Percentiles rank a stretch among this genome's conserved stretches.
These are phyloP conservation scores for Pseudoperonospora humuli DNA, from an alignment of 352 stramenopile species.

Conservation along the genomic window DNA sequence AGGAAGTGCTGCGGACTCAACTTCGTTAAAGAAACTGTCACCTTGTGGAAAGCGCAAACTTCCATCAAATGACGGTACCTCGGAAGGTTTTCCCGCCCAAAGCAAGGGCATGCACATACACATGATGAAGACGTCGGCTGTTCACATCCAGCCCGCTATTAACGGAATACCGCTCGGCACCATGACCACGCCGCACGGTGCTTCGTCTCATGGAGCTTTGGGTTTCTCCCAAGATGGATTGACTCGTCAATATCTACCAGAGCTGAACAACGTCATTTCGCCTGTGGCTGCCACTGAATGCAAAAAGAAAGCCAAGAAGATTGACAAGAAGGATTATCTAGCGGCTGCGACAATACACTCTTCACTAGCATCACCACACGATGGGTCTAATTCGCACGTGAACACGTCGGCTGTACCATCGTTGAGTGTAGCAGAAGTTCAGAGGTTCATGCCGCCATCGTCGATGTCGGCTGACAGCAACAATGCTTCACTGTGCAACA, in stretches of 20 bases:
- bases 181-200: constrained; percentile 28
- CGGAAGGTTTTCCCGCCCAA: constrained; percentile 10
- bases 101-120: constrained; percentile 25
- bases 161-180: constrained; percentile 26
- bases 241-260: constrained; percentile 31
- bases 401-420: constrained; percentile 9
- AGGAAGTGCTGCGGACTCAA: constrained; percentile 3
- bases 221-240: constrained; percentile 25
- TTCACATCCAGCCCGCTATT: constrained; percentile 29
- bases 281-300: constrained; percentile 50
- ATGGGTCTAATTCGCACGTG: constrained; percentile 9
- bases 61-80: constrained; percentile 9
- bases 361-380: constrained; percentile 14
- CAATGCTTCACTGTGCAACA: constrained; percentile 17
- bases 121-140: constrained; percentile 21
- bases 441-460: constrained; percentile 7
- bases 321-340: constrained; percentile 40
- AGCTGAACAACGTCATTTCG: constrained; percentile 66
- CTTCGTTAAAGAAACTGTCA: constrained; percentile 31
- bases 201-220: constrained; percentile 15
- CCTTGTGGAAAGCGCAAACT: constrained; percentile 46
- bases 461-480: constrained; percentile 7
- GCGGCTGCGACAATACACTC: constrained; percentile 17
- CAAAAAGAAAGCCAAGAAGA: constrained; percentile 72
- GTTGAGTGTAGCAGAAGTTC: constrained; percentile 5